phyloP scores from a whole-genome alignment of 1,284 basidiomycete genomes.

The Leccinum griseonigrum region DNA sequence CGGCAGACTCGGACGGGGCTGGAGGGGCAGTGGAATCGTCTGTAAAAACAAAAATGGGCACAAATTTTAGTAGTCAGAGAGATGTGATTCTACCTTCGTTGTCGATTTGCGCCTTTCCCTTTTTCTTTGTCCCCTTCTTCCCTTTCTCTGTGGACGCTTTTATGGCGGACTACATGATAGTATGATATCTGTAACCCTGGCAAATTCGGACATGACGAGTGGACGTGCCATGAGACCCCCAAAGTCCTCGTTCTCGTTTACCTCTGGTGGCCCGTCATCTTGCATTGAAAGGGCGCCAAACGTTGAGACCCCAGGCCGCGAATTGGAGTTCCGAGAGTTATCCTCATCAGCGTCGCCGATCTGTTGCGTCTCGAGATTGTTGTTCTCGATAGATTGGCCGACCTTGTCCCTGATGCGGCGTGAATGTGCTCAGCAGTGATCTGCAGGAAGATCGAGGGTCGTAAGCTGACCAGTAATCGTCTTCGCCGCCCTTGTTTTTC shows the following conservation, averaged over 20 bases:
- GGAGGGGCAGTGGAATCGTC: slow-evolving; percentile 30
- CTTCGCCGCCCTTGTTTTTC: slow-evolving; percentile 83
- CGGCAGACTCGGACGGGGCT: slow-evolving; percentile 9
- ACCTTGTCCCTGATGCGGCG: slow-evolving; percentile 57
- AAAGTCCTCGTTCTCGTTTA: slow-evolving; percentile 71
- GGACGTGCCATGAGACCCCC: slow-evolving; percentile 81
- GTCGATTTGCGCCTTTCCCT: slow-evolving; percentile 42
- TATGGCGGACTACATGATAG: slow-evolving; percentile 45
- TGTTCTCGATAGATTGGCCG: slow-evolving; percentile 56
- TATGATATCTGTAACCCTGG: slow-evolving; percentile 9
- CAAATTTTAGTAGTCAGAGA: slow-evolving; percentile 1
- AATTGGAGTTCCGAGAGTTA: slow-evolving; percentile 21
- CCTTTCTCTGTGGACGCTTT: slow-evolving; percentile 49
- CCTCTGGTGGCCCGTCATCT: slow-evolving; percentile 44
- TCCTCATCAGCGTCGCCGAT: slow-evolving; percentile 46
- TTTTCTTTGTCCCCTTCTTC: slow-evolving; percentile 53
- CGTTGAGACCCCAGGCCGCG: slow-evolving; percentile 44
- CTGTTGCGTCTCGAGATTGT: slow-evolving; percentile 36
- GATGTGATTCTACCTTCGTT: slow-evolving; percentile 34
- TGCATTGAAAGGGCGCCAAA: slow-evolving; percentile 52
- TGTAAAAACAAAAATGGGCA: slow-evolving; percentile 3
- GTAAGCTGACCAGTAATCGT: slow-evolving; percentile 72
- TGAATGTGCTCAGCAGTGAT: slow-evolving; percentile 13
- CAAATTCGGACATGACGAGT: neutral
- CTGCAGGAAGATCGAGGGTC: slow-evolving; percentile 10